phyloP scores from a whole-genome alignment of 2,329 filamentous ascomycete species.

The Tolypocladium amazonense region DNA sequence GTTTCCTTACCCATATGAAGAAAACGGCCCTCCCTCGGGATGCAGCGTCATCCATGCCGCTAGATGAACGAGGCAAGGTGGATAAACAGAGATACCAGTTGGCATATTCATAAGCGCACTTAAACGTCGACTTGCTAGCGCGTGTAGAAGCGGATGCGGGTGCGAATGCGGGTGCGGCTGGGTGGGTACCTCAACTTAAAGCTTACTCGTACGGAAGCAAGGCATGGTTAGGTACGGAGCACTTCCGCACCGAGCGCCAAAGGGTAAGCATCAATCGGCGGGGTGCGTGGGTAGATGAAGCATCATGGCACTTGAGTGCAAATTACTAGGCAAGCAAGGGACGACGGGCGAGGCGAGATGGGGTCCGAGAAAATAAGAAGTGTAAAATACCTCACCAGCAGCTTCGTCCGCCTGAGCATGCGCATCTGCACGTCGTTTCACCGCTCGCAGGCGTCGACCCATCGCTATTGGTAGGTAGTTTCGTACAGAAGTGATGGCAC shows the following conservation, averaged over 20 bases:
- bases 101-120: not conserved
- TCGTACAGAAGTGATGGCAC: not conserved
- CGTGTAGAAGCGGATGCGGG: not conserved
- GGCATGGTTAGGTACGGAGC: no score
- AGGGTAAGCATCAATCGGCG: not conserved
- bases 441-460: not conserved
- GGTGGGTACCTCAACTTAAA: not conserved
- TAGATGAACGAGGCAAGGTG: not conserved
- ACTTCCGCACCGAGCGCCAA: no score
- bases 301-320: no score
- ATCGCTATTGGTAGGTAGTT: not conserved
- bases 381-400: no score
- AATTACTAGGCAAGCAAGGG: not conserved
- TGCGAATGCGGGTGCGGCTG: not conserved
- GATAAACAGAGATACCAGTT: not conserved
- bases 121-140: not conserved
- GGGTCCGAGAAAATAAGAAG: not conserved
- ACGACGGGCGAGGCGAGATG: not conserved
- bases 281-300: not conserved
- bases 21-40: not conserved
- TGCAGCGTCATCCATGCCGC: not conserved
- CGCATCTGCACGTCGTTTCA: not conserved
- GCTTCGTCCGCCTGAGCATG: not conserved
- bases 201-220: no score
- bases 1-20: not conserved